These are phyloP conservation scores for Fomitopsis pulvina DNA, from an alignment of 768 basidiomycete species.

Conservation along the genomic window DNA sequence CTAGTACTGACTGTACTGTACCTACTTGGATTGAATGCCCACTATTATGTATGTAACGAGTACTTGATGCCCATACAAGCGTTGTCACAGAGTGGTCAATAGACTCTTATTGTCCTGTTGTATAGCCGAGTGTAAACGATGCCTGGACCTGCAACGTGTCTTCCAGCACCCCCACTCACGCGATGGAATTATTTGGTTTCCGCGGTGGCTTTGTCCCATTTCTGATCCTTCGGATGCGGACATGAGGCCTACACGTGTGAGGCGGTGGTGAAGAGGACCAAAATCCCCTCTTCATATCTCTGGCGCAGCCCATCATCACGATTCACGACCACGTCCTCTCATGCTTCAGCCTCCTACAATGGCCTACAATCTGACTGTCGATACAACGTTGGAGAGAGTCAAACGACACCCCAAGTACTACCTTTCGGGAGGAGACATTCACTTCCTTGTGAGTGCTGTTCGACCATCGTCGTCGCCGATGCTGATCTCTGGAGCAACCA, in stretches of 20 bases:
- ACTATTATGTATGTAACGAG: not conserved
- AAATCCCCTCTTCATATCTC: not conserved
- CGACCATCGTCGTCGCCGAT: not conserved
- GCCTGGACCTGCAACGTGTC: not conserved
- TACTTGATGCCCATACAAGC: not conserved
- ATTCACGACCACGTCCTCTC: constrained; percentile 1
- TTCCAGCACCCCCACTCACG: not conserved
- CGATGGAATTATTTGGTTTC: not conserved
- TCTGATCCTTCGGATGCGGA: not conserved
- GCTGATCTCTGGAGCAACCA: constrained; percentile 7
- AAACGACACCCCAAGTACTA: constrained; percentile 36
- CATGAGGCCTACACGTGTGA: constrained; percentile 4
- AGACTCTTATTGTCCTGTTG: too few species aligned
- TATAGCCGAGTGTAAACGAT: not conserved
- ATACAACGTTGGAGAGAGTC: constrained; percentile 13
- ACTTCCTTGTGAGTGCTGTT: constrained; percentile 38
- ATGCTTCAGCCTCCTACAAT: constrained; percentile 1
- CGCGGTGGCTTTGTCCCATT: not conserved
- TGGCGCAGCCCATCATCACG: not conserved
- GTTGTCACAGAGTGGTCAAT: too few species aligned
- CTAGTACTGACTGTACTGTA: too few species aligned
- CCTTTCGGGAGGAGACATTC: constrained; percentile 46
- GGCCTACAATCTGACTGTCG: constrained; percentile 2
- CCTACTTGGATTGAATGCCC: too few species aligned
- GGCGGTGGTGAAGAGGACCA: not conserved